Evolutionary conservation across 176 grass and related monocot species (phyloP).

Genomic region (Zizania latifolia): DNA sequence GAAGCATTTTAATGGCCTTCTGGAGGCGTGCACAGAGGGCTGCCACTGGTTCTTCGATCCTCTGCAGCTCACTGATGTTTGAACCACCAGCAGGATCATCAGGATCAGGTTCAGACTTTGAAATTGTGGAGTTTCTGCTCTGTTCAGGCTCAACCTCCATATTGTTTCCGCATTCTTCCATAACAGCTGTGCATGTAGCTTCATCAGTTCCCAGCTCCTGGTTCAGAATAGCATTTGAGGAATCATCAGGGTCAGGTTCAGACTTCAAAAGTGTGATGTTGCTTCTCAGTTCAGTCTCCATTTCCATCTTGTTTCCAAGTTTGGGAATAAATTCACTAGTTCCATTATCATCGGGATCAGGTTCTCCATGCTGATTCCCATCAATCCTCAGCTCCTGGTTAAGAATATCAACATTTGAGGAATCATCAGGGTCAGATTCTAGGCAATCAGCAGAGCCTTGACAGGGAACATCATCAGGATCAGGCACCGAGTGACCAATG

Average conservation of each 20-base stretch:
- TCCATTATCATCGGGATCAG: constrained; percentile 40
- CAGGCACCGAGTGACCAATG: constrained; percentile 29
- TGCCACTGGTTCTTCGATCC: constrained; percentile 60
- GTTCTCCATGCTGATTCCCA: constrained; percentile 16
- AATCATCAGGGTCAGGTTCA: constrained; percentile 53
- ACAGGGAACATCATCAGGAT: constrained; percentile 25
- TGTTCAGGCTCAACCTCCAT: constrained; percentile 15
- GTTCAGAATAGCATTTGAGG: constrained; percentile 23
- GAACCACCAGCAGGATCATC: constrained; percentile 31
- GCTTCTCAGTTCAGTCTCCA: constrained; percentile 15
- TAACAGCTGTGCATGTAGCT: background rate
- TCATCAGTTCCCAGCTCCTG: constrained; percentile 33
- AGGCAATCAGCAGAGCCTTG: constrained; percentile 1
- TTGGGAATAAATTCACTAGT: constrained; percentile 7
- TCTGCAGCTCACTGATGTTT: constrained; percentile 53
- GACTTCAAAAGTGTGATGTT: background rate
- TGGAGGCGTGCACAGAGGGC: constrained; percentile 59
- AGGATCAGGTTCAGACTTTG: constrained; percentile 45
- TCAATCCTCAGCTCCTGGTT: background rate
- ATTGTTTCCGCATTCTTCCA: constrained; percentile 15
- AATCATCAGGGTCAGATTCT: constrained; percentile 50
- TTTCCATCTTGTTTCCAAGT: constrained; percentile 30
- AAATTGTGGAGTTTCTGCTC: background rate
- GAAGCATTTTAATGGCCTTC: constrained; percentile 53
- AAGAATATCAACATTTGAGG: constrained; percentile 25